Evolutionary conservation across 495 filamentous ascomycete genomes (phyloP).

Genomic region (Schizothecium vesticola): DNA sequence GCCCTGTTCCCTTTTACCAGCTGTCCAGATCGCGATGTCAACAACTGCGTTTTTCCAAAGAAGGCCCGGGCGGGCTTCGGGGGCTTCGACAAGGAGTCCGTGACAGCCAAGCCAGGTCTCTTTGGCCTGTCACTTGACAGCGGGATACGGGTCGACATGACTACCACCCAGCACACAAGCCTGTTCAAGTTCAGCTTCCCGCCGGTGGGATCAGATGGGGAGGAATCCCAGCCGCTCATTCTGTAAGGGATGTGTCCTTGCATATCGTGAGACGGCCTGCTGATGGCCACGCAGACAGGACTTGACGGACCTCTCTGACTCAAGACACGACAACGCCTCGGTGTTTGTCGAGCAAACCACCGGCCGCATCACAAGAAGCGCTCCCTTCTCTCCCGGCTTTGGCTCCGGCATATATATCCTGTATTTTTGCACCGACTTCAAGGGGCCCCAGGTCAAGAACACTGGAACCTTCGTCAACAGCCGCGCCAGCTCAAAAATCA

Average conservation of each 20-base stretch:
- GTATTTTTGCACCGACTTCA: constrained; percentile 69
- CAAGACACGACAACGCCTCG: constrained; percentile 56
- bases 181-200: constrained; percentile 68
- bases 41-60: constrained; percentile 59
- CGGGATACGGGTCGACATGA: constrained; percentile 64
- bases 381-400: constrained; percentile 64
- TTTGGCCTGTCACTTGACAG: constrained; percentile 57
- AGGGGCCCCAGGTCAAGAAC: constrained; percentile 55
- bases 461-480: constrained; percentile 61
- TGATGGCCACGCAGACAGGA: constrained; percentile 38
- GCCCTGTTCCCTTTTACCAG: constrained; percentile 62
- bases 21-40: constrained; percentile 60
- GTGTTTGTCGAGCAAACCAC: constrained; percentile 47
- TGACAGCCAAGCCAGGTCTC: constrained; percentile 60
- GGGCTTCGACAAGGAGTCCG: constrained; percentile 43
- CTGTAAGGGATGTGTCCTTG: constrained; percentile 17
- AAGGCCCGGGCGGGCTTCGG: constrained; percentile 30
- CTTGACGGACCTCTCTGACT: constrained; percentile 59
- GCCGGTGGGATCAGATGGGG: constrained; percentile 24
- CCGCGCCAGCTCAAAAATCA: constrained; percentile 48
- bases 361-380: constrained; percentile 61
- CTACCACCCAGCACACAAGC: constrained; percentile 56
- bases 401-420: constrained; percentile 54
- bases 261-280: neutral
- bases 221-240: constrained; percentile 53